These are phyloP conservation scores for Hericium erinaceus DNA, from an alignment of 768 basidiomycete genomes.

Conservation along the genomic window DNA sequence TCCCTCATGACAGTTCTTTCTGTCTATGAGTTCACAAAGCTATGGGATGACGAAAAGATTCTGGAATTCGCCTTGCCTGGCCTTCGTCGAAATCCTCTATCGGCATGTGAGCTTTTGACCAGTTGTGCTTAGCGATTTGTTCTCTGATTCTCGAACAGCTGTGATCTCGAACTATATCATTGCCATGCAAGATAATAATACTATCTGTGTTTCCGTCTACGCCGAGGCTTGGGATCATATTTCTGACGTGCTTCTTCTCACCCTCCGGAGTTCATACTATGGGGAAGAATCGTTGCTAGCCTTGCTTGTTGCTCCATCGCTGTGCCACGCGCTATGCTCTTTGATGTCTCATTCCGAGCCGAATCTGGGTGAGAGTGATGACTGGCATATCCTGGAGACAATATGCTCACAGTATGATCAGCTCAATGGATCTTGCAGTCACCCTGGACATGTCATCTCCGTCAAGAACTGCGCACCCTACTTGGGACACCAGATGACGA, in stretches of 20 bases:
- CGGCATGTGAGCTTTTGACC: constrained; percentile 30
- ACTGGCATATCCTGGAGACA: neutral
- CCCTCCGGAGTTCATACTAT: constrained; percentile 35
- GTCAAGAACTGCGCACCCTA: constrained; percentile 28
- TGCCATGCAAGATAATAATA: constrained; percentile 12
- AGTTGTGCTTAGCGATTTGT: neutral
- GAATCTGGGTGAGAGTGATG: constrained; percentile 1
- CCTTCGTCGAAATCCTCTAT: constrained; percentile 24
- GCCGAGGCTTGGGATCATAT: constrained; percentile 50
- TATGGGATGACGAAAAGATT: constrained; percentile 24
- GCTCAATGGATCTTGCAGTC: constrained; percentile 22
- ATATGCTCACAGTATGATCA: neutral
- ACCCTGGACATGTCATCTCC: constrained; percentile 44
- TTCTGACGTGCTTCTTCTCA: constrained; percentile 37
- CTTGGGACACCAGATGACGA: neutral
- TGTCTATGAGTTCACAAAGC: constrained; percentile 9
- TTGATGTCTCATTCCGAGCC: constrained; percentile 20
- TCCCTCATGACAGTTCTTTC: constrained; percentile 25
- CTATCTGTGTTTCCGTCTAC: constrained; percentile 28
- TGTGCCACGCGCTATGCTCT: constrained; percentile 40
- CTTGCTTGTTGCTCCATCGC: constrained; percentile 35
- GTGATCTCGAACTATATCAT: constrained; percentile 25
- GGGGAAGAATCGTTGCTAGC: constrained; percentile 43
- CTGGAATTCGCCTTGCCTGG: constrained; percentile 27
- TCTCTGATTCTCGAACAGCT: constrained; percentile 5